A percentile compares a stretch with the other conserved stretches of the same genome.
phyloP scores from a whole-genome alignment of 2,329 filamentous ascomycete species.

The Furcasterigmium sp. region DNA sequence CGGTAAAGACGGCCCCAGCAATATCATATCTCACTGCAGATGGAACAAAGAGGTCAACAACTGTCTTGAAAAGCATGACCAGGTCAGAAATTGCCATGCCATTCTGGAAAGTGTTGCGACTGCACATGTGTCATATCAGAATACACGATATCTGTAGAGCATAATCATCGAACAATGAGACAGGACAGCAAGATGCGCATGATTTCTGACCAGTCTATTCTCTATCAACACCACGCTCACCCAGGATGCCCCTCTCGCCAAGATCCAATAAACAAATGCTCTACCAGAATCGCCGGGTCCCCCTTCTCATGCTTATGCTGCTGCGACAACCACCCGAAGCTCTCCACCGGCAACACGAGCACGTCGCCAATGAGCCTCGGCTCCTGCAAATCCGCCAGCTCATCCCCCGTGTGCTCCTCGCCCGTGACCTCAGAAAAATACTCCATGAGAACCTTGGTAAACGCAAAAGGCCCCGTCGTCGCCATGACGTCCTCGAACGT shows the following conservation, averaged over 20 bases:
- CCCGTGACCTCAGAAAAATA: slow-evolving; percentile 19
- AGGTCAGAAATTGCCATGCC: no score
- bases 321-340: slow-evolving; percentile 14
- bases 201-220: no score
- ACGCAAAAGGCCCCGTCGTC: slow-evolving; percentile 23
- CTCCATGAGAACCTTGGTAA: slow-evolving; percentile 23
- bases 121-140: no score
- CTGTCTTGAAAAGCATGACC: no score
- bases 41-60: no score
- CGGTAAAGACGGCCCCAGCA: no score
- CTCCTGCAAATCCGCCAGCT: slow-evolving; percentile 19
- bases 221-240: no score
- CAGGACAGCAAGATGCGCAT: no score
- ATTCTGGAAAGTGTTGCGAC: no score
- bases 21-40: no score
- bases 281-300: slow-evolving; percentile 11
- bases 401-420: slow-evolving; percentile 19
- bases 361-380: slow-evolving; percentile 25
- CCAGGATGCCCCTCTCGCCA: slow-evolving; percentile 13
- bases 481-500: slow-evolving; percentile 24
- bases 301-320: slow-evolving; percentile 8
- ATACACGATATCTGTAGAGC: no score
- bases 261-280: slow-evolving; percentile 16
- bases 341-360: slow-evolving; percentile 23
- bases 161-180: no score